These are phyloP conservation scores for Imleria badia DNA, from an alignment of 768 basidiomycete genomes.

Conservation along the genomic window DNA sequence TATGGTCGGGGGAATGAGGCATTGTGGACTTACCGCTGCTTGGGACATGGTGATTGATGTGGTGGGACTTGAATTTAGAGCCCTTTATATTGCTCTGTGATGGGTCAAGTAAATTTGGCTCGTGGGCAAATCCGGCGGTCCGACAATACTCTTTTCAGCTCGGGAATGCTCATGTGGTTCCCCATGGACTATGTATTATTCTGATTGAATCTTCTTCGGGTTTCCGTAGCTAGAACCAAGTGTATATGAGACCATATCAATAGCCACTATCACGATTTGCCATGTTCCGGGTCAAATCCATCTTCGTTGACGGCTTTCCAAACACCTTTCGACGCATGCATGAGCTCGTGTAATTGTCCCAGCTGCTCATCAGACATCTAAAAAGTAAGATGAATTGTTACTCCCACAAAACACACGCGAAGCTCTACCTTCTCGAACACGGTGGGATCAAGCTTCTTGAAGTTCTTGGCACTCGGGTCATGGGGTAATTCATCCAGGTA, in stretches of 20 bases:
- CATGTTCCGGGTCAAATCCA: slow-evolving; percentile 2
- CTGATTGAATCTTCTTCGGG: neutral
- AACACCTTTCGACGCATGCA: slow-evolving; percentile 86
- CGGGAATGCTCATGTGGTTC: neutral
- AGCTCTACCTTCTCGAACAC: slow-evolving; percentile 68
- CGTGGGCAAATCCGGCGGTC: slow-evolving; percentile 2
- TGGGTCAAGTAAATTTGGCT: slow-evolving; percentile 1
- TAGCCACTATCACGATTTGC: slow-evolving; percentile 11
- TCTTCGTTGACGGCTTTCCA: slow-evolving; percentile 60
- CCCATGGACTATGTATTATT: slow-evolving; percentile 3
- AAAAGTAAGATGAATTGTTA: neutral
- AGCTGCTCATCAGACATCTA: slow-evolving; percentile 91
- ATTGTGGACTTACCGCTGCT: slow-evolving; percentile 32
- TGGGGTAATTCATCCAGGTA: slow-evolving; percentile 76
- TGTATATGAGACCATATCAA: slow-evolving; percentile 3
- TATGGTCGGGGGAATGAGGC: neutral
- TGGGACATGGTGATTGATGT: slow-evolving; percentile 35
- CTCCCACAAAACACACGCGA: slow-evolving; percentile 1
- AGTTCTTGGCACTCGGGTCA: slow-evolving; percentile 40
- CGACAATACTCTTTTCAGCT: neutral
- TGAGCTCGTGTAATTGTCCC: slow-evolving; percentile 91
- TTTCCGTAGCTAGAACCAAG: slow-evolving; percentile 4
- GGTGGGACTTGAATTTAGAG: neutral
- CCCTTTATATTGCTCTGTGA: slow-evolving; percentile 16
- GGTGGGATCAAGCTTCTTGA: slow-evolving; percentile 68